Conservation (phyloP, 495 filamentous ascomycete species). For the Tuber microsphaerosporum region DNA sequence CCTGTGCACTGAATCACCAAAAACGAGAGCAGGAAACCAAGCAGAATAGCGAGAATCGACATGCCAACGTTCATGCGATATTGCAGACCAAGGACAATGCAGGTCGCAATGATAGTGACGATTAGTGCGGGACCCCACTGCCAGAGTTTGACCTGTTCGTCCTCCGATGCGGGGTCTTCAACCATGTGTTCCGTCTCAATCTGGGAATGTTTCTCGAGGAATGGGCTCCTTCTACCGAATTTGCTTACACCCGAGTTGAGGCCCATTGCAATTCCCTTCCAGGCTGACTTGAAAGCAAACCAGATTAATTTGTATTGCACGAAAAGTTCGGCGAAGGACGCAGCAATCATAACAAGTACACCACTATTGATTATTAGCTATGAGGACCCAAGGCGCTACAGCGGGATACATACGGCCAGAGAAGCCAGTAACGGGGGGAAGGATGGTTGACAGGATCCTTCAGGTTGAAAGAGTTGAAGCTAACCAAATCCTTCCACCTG, state of each 20-base stretch:
- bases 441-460: constrained; percentile 48
- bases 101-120: constrained; percentile 49
- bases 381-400: background rate
- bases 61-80: constrained; percentile 57
- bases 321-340: constrained; percentile 55
- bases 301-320: constrained; percentile 57
- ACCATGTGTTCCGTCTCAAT: constrained; percentile 56
- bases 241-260: constrained; percentile 44
- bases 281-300: constrained; percentile 49
- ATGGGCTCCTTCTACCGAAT: constrained; percentile 47
- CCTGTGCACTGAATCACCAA: constrained; percentile 58
- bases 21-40: constrained; percentile 64
- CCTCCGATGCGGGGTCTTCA: constrained; percentile 49
- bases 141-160: constrained; percentile 58
- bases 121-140: constrained; percentile 54
- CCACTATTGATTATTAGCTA: constrained; percentile 34
- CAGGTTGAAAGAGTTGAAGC: constrained; percentile 49
- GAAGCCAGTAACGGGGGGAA: constrained; percentile 58
- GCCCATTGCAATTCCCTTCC: constrained; percentile 46
- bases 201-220: constrained; percentile 53
- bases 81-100: constrained; percentile 55
- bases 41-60: constrained; percentile 54
- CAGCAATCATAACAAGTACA: constrained; percentile 58
- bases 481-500: constrained; percentile 43
- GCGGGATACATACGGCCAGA: constrained; percentile 49